These are phyloP conservation scores for Tubosaeta sp. DNA, from an alignment of 768 basidiomycete genomes.

Conservation along the genomic window DNA sequence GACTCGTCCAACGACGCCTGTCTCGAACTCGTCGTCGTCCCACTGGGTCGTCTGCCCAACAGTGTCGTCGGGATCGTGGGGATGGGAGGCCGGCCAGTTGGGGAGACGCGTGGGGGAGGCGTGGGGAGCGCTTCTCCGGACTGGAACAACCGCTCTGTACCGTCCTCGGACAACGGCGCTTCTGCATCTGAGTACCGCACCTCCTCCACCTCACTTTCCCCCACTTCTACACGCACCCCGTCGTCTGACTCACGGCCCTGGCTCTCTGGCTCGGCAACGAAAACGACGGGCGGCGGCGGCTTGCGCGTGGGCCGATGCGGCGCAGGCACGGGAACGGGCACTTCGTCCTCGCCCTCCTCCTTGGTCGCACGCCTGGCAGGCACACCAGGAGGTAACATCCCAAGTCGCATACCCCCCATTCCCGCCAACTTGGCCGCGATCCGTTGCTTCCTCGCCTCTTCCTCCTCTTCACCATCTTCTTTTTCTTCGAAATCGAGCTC, in stretches of 20 bases:
- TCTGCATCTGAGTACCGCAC: conserved; percentile 53
- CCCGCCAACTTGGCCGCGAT: conserved; percentile 52
- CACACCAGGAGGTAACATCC: conserved; percentile 41
- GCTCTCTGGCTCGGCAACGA: conserved; percentile 40
- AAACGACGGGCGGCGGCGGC: conserved; percentile 24
- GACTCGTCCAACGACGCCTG: conserved; percentile 35
- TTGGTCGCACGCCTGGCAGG: background rate
- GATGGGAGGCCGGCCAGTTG: conserved; percentile 36
- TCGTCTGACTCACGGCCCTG: conserved; percentile 49
- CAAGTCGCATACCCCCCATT: conserved; percentile 55
- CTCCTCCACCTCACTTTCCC: conserved; percentile 24
- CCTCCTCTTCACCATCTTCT: conserved; percentile 13
- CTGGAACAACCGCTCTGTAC: conserved; percentile 42
- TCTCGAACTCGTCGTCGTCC: conserved; percentile 31
- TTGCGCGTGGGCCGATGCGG: conserved; percentile 30
- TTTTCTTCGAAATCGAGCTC: conserved; percentile 20
- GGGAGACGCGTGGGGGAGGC: conserved; percentile 43
- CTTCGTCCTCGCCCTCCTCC: conserved; percentile 26
- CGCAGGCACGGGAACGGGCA: conserved; percentile 30
- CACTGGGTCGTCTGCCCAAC: conserved; percentile 37
- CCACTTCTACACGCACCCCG: conserved; percentile 59
- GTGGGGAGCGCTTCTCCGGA: conserved; percentile 37
- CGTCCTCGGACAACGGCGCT: conserved; percentile 31
- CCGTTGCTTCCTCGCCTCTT: conserved; percentile 44
- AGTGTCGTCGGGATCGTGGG: conserved; percentile 31